Percentiles rank a stretch among this genome's conserved stretches.
Evolutionary conservation across 495 filamentous ascomycete species (phyloP).

Genomic region (Penicillium steckii): DNA sequence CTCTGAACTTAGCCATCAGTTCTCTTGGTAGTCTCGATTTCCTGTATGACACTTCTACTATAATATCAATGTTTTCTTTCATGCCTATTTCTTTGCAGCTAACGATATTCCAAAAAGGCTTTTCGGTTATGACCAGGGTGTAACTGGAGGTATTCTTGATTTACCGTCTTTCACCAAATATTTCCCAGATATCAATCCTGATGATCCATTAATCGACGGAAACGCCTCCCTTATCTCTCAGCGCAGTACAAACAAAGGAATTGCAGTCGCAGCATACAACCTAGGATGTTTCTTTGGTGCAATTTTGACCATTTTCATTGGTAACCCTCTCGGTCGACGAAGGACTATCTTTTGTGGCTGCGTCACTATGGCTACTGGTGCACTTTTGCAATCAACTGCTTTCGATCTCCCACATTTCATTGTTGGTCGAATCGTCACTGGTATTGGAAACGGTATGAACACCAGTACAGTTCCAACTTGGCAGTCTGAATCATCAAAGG

Average conservation of each 20-base stretch:
- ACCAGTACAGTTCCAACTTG: constrained; percentile 47
- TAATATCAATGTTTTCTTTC: neutral
- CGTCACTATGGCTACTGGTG: constrained; percentile 64
- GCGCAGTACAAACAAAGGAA: constrained; percentile 42
- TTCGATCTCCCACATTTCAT: constrained; percentile 62
- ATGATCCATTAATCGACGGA: constrained; percentile 7
- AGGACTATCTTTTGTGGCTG: constrained; percentile 67
- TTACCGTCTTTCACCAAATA: constrained; percentile 48
- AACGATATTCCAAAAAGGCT: constrained; percentile 25
- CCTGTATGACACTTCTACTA: constrained; percentile 33
- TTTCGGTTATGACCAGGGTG: constrained; percentile 56
- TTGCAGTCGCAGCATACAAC: constrained; percentile 65
- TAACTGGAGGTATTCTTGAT: constrained; percentile 58
- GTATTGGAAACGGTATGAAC: constrained; percentile 64
- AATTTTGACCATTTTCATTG: constrained; percentile 66
- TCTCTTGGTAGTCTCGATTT: constrained; percentile 69
- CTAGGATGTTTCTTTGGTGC: constrained; percentile 75
- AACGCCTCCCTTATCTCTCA: constrained; percentile 10
- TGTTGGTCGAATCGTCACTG: constrained; percentile 64
- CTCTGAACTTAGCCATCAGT: constrained; percentile 65
- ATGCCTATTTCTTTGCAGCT: neutral
- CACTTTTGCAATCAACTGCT: constrained; percentile 61
- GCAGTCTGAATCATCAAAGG: constrained; percentile 68
- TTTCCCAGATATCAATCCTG: constrained; percentile 44
- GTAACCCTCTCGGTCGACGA: constrained; percentile 67